Base-by-base conservation (phyloP, 202 grass and related monocot genomes). In the Zoysia matrella region DNA sequence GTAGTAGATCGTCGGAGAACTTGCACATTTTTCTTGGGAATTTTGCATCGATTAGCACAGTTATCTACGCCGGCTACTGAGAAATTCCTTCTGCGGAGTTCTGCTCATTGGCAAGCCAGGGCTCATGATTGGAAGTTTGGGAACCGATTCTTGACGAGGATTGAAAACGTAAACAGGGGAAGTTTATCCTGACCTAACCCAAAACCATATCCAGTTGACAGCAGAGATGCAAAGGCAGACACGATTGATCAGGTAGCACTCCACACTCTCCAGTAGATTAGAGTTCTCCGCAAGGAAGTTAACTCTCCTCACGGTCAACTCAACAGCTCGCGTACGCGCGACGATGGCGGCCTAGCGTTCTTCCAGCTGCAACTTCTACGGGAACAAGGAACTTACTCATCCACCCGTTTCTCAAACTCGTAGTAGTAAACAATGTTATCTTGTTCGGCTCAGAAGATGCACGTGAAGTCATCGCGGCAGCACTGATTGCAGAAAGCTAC, bases 261-360 rank as follows among this genome's bases (percentile, higher is more conserved):
- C 22, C 22, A 30, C 22, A 30, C 22, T 30, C 22, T 30, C 22
- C 22, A 47, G 46, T 3, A 60, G 83, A 78, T 86, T 69, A 83
- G 79, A 86, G 74, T 83, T 75, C 47, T 78, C 74, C 55, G 22
- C 54, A 79, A 82, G 67, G 80, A 80, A 81, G 52, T 40, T 48
- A 69, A 43, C 54, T 78, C 63, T 11, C 72, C 46, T 47, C 6
- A 7, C 43, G 40, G 68, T 47, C 46, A 47, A 47, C 46, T 86
- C 88, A 90, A 83, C 79, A 48, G 10, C 79, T 30, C 22, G 22
- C 22, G 22, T 30, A 30, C 22, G 22, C 22, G 22, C 22, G 22
- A 30, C 22, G 22, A 30, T 71, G 22, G 22, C 22, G 22, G 22
- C 22, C 22, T 30, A 43, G 67, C 41, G 51, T 73, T 63, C 71